Evolutionary conservation across 2,329 filamentous ascomycete genomes (phyloP).

Genomic region (Trichoderma sp.): DNA sequence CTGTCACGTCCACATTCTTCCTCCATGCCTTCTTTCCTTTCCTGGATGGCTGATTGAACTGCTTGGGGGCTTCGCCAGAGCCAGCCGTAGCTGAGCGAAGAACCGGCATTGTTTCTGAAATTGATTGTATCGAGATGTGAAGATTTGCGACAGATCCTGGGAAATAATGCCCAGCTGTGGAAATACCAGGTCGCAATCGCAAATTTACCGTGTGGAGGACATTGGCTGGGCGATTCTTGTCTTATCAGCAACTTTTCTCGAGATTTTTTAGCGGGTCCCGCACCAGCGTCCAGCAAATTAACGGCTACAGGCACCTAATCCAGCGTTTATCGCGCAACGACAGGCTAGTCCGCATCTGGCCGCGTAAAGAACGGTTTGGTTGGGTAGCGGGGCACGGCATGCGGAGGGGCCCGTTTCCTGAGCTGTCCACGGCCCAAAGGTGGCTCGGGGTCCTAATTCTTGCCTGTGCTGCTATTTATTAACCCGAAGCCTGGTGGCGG

Average conservation of each 20-base stretch:
- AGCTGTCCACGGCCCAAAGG: slow-evolving; percentile 19
- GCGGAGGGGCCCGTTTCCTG: slow-evolving; percentile 16
- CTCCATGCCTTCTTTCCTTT: slow-evolving; percentile 99
- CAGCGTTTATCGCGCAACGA: not conserved
- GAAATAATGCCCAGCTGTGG: not conserved
- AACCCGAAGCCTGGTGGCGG: slow-evolving; percentile 11
- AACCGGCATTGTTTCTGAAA: slow-evolving; percentile 55
- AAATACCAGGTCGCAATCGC: slow-evolving; percentile 1
- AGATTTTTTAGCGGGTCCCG: slow-evolving; percentile 29
- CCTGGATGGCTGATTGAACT: slow-evolving; percentile 85
- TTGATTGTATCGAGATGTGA: not conserved
- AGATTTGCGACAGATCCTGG: not conserved
- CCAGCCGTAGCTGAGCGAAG: slow-evolving; percentile 51
- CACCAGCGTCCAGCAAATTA: not conserved
- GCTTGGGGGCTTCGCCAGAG: slow-evolving; percentile 68
- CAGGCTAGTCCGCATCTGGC: slow-evolving; percentile 12
- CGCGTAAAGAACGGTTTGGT: slow-evolving; percentile 24
- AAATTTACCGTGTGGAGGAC: slow-evolving; percentile 9
- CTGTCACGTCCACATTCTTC: slow-evolving; percentile 93
- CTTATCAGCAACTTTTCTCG: slow-evolving; percentile 27
- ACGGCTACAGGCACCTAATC: not conserved
- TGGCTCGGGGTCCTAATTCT: slow-evolving; percentile 8
- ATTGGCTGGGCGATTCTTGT: not conserved
- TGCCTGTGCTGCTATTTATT: slow-evolving; percentile 15
- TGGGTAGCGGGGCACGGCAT: slow-evolving; percentile 13